Evolutionary conservation across 331 rosid species (phyloP).

Genomic region (Spiraea crenata): DNA sequence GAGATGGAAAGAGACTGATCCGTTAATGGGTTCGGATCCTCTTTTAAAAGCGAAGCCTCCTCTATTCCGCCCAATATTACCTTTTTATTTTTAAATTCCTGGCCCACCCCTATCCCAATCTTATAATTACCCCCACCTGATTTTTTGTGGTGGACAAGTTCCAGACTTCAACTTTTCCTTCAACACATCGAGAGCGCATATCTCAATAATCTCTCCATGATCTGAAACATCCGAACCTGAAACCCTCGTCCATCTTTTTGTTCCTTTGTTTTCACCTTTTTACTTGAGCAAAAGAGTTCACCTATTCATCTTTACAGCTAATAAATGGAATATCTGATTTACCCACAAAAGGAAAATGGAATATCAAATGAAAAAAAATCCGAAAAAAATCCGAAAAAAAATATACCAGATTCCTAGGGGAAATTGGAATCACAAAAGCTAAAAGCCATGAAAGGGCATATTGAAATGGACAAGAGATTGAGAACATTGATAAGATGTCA

Average conservation of each 20-base stretch:
- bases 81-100: no score
- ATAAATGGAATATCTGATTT: constrained; percentile 10
- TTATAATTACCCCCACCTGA: no score
- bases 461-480: constrained; percentile 18
- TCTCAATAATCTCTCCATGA: constrained; percentile 23
- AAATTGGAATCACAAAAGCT: constrained; percentile 30
- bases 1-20: no score
- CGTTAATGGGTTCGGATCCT: no score
- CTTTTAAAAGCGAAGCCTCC: no score
- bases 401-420: not conserved
- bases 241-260: constrained; percentile 12
- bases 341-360: not conserved
- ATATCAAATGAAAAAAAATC: not conserved
- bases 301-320: constrained; percentile 30
- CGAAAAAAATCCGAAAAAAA: not conserved
- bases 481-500: not conserved
- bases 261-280: not conserved
- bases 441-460: constrained; percentile 30
- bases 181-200: constrained; percentile 8
- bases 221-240: constrained; percentile 16
- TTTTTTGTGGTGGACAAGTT: constrained; percentile 7
- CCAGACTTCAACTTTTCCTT: constrained; percentile 16
- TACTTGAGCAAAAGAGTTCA: not conserved
- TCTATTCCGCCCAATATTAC: no score
- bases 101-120: no score